Conservation (phyloP, 106 monocot genomes). For the Dendrobium nobile region DNA sequence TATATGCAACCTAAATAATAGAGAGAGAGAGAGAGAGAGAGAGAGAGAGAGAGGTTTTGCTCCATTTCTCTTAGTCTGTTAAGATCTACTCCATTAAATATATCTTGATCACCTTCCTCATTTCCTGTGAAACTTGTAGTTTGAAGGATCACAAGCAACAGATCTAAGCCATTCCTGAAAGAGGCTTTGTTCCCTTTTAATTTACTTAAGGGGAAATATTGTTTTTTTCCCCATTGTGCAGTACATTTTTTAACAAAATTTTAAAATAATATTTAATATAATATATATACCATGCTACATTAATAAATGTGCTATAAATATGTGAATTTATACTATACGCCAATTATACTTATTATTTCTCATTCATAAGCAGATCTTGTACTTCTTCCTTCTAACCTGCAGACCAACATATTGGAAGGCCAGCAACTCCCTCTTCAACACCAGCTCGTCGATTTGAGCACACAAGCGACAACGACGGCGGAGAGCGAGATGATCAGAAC, state of each 20-base stretch:
- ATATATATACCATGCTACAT: neutral
- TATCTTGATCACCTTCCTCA: neutral
- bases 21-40: neutral
- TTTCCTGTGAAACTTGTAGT: no score
- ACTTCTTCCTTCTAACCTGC: neutral
- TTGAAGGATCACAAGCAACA: no score
- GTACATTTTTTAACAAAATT: neutral
- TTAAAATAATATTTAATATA: neutral
- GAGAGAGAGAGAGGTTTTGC: neutral
- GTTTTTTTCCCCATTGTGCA: no score
- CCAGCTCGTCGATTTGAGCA: constrained; percentile 29
- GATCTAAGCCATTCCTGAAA: no score
- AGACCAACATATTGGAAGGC: constrained; percentile 29
- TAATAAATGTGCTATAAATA: neutral
- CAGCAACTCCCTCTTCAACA: constrained; percentile 26
- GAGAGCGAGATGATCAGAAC: constrained; percentile 25
- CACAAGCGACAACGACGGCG: constrained; percentile 9
- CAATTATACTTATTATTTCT: neutral
- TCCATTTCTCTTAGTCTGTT: neutral
- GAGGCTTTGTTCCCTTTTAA: no score
- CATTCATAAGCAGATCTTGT: no score
- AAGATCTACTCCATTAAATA: neutral
- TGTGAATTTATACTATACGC: neutral
- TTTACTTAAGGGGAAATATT: no score
- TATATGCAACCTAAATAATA: neutral